Conservation (phyloP, 495 filamentous ascomycete species). For the Tetracladium setigerum region DNA sequence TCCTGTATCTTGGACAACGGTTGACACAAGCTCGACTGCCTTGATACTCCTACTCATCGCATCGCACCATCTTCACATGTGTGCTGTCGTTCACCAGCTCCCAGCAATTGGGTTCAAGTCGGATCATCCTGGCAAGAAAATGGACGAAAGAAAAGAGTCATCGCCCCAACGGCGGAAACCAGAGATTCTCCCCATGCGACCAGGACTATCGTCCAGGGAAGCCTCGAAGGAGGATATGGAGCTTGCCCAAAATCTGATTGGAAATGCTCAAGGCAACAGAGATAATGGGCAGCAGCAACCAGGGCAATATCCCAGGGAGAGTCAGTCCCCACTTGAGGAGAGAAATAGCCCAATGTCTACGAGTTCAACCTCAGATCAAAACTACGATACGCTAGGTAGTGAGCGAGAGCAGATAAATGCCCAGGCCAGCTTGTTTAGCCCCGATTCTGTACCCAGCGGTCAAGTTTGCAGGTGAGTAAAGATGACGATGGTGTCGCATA, state of each 20-base stretch:
- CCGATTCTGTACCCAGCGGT: constrained; percentile 21
- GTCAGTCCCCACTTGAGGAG: constrained; percentile 9
- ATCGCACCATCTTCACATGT: constrained; percentile 14
- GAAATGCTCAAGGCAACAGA: constrained; percentile 8
- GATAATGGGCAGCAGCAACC: neutral
- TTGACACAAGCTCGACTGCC: too few species aligned
- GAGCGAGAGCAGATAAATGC: constrained; percentile 8
- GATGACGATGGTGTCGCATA: neutral
- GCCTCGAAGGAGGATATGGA: constrained; percentile 18
- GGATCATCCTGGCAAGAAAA: constrained; percentile 14
- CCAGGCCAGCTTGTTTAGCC: neutral
- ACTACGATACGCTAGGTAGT: neutral
- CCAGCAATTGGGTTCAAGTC: constrained; percentile 20
- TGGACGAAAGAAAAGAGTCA: constrained; percentile 14
- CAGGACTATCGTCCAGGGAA: constrained; percentile 14
- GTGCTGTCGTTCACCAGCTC: constrained; percentile 14
- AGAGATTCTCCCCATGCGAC: constrained; percentile 9
- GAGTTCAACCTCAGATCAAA: constrained; percentile 10
- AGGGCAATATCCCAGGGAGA: neutral
- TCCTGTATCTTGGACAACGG: too few species aligned
- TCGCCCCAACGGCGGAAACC: constrained; percentile 13
- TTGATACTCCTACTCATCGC: too few species aligned
- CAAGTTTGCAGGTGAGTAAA: constrained; percentile 47
- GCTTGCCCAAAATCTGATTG: constrained; percentile 12
- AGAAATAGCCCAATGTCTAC: constrained; percentile 3